Evolutionary conservation across 129 eudicot species (phyloP).

Genomic region (Arctium minus): DNA sequence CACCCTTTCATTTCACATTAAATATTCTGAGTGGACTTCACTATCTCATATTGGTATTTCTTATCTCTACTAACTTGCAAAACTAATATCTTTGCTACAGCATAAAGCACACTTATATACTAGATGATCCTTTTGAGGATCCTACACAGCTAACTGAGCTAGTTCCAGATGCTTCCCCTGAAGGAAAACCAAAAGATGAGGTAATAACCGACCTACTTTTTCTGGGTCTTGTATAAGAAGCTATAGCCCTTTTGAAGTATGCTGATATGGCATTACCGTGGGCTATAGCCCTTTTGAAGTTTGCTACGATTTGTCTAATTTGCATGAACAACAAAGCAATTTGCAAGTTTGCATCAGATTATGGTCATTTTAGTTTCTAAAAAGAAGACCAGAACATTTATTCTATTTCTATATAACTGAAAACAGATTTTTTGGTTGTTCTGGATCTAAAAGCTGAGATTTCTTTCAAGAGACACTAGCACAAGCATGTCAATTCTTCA

Average conservation of each 20-base stretch:
- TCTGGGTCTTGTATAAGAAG: not conserved
- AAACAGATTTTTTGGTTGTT: not conserved
- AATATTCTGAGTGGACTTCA: not conserved
- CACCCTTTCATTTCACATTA: slow-evolving; percentile 1
- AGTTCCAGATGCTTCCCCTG: slow-evolving; percentile 93
- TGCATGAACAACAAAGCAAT: not conserved
- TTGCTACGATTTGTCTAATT: not conserved
- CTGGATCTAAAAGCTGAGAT: not conserved
- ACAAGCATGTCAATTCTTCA: not conserved
- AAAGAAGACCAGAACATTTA: not conserved
- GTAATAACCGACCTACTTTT: slow-evolving; percentile 26
- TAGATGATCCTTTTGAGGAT: slow-evolving; percentile 95
- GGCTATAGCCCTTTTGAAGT: not conserved
- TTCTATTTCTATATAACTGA: not conserved
- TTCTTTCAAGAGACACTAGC: not conserved
- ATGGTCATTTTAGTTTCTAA: not conserved
- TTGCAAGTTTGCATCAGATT: not conserved
- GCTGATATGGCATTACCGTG: too few relatives aligned
- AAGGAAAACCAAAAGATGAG: slow-evolving; percentile 97
- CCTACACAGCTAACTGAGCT: slow-evolving; percentile 72
- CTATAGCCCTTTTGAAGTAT: not conserved
- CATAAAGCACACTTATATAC: slow-evolving; percentile 83
- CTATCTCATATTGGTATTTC: not conserved
- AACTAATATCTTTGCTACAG: slow-evolving; percentile 35
- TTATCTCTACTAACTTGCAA: not conserved